Conservation (phyloP, 2,329 filamentous ascomycete genomes). For the Pseudodiploospora longispora region DNA sequence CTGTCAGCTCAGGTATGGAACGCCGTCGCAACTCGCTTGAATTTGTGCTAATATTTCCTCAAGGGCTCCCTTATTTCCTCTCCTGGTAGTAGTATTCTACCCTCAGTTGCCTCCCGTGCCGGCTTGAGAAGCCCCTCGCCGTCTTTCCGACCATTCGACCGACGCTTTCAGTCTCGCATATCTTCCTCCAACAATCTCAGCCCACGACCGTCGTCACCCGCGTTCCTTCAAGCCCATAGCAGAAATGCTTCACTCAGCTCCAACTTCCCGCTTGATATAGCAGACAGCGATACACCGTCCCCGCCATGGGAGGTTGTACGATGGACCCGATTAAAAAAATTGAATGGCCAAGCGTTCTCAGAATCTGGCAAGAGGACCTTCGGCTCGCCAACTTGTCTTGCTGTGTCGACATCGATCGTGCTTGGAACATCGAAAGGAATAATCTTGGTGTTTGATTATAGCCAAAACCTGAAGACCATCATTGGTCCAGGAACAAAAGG, state of each 20-base stretch:
- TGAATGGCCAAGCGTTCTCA: conserved; percentile 84
- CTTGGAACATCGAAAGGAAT: conserved; percentile 91
- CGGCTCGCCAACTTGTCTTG: conserved; percentile 81
- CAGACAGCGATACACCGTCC: conserved; percentile 62
- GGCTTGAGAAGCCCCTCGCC: conserved; percentile 64
- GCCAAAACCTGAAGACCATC: conserved; percentile 88
- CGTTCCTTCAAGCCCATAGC: conserved; percentile 68
- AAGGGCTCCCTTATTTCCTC: conserved; percentile 57
- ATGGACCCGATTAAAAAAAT: conserved; percentile 89
- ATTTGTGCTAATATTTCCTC: conserved; percentile 17
- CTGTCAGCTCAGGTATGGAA: conserved; percentile 67
- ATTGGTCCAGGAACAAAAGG: conserved; percentile 90
- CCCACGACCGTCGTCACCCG: conserved; percentile 68
- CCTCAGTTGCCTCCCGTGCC: conserved; percentile 59
- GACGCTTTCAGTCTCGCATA: conserved; percentile 84
- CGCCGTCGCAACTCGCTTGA: not conserved
- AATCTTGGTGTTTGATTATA: conserved; percentile 93
- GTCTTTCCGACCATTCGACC: conserved; percentile 87
- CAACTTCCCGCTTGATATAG: conserved; percentile 52
- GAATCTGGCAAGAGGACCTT: conserved; percentile 89
- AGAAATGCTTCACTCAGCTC: conserved; percentile 73
- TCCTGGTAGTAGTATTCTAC: conserved; percentile 65
- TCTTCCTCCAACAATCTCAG: conserved; percentile 46
- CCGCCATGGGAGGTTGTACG: conserved; percentile 94
- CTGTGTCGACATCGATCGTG: conserved; percentile 79